Base-by-base conservation (phyloP, 2,329 filamentous ascomycete species). In the Colletotrichum sublineola region DNA sequence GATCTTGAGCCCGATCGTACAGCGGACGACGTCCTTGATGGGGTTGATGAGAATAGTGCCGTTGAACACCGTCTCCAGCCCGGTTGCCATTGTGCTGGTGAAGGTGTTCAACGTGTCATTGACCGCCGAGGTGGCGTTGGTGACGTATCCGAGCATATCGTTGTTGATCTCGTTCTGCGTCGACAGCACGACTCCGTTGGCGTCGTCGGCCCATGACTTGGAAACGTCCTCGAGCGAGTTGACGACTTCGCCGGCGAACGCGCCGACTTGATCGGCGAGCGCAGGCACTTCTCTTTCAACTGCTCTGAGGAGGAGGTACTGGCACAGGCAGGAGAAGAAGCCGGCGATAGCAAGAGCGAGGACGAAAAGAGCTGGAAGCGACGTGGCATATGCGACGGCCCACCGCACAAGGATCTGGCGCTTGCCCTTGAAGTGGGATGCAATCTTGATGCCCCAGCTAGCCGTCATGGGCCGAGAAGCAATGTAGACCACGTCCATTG, bases 401-500 rank as follows among this genome's bases (percentile, higher is more conserved):
- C 95, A 98, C 74, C 95, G 91, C 12, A 91, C 87, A 53, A 97
- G 87, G 57, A 93, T 89, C 80, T 94, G 92, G 63, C 89, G 88
- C 76, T 92, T 83, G 81, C 89, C 81, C 65, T 88, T 89, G 82
- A 96, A 91, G 70, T 85, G 87, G 63, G 87, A 88, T 8, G 93
- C 90, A 29, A 93, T 76, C 82, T 89, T 92, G 79, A 97, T 88
- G 52, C 95, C 96, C 38, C 88, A 84, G 2, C 87, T 87, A 1
- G 94, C 90, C 1, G 94, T 94, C 76, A 92, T 90, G 1, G 96
- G 95, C 31, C 94, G 90, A 44, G 94, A 95, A 42, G 92, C 91
- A 75, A 98, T 93, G 82, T 98, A 97, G 53, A 97, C 90, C 46
- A 95, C 91, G 79, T 98, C 96, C 87, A 97, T 91, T 0, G 93